Base-by-base conservation (phyloP, 2,329 filamentous ascomycete species). In the Pseudopyricularia javanii region DNA sequence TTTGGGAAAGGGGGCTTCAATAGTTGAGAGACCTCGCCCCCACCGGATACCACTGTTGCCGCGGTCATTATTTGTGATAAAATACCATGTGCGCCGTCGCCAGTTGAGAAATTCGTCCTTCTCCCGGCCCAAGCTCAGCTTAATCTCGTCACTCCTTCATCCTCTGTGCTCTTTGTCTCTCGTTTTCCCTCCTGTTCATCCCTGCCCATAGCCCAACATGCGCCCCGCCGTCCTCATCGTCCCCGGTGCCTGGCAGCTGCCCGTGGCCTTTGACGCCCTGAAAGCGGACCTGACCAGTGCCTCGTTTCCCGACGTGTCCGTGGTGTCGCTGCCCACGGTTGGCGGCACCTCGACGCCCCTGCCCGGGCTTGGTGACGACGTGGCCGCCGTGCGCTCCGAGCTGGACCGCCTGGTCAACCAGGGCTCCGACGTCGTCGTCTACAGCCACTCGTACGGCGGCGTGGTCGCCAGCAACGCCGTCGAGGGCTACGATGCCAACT, bases 231-330 rank as follows among this genome's bases (percentile, higher is more conserved):
- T 66, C 40, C 58, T 70, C 37, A 61, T 70, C 47, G 63, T 61
- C 7, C 65, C 64, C 1, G 68, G 67, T 7, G 67, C 67, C 14
- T 70, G 68, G 66, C 56, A 66, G 48, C 54, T 32, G 4, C 61
- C 64, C 0, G 45, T 55, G n/a, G 56, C 59, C 54, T 69, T 61
- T 43, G 55, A 61, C 34, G 47, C 55, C 14, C 56, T 67, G 8
- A 59, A 58, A n/a, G 52, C 57, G 7, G 54, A 54, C 20, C 60
- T 70, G 14, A 33, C 62, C 11, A 51, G 53, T 1, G 58, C 59
- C 17, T 66, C 63, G 3, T 65, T 60, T 51, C 53, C 60, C 9
- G 63, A 61, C 1, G 60, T 58, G 28, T 61, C 59, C 6, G 59
- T 65, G 28, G 56, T 60, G n/a, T 64, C 62, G 5, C 47, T 48